Evolutionary conservation across 306 rosid genomes (phyloP), one percentile per base, ranked within the genome.

Genomic region (Trifolium repens): DNA sequence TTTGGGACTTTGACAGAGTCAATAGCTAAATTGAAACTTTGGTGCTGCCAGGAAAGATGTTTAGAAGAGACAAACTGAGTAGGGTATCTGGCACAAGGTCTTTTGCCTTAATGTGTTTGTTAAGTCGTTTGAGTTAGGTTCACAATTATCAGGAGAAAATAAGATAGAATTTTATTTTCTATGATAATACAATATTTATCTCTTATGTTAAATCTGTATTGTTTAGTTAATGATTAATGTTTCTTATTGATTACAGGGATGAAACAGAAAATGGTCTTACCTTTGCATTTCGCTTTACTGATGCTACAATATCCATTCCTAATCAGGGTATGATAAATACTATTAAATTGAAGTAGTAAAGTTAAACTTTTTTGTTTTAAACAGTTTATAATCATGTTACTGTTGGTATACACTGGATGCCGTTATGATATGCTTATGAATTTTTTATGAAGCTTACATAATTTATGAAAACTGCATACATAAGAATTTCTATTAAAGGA

Each of bases 261-360:
- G 86, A 81, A 69, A 83, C 93, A 37, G 99, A 92, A 54, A 96
- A 90, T 80, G 96, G 99, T 77, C 98, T 96, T 63, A 92, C 97
- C 66, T 96, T 96, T 79, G 97, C 98, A 80, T 96, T 96, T 86
- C 99, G 99, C 82, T 96, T 92, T 86, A 89, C 97, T 11, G 99
- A 96, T 88, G 91, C 98, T 76, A 86, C 91, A 5, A 71, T 87
- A 70, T 90, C 99, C 44, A 77, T 90, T 80, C 86, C 98, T 82
- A 90, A 89, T 81, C 97, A 96, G 81, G 99, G 99, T 92, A 89
- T 71, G 84, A 32, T 32, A 37, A 76, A 57, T 79, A 66, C 53
- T 74, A 43, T 78, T 13, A 71, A 39, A 50, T 78, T n/a, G 73
- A 47, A 30, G 58, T 60, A 78, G 75, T 62, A 16, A 67, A 59